phyloP scores from a whole-genome alignment of 257 asterid genomes.

The Avicennia marina region DNA sequence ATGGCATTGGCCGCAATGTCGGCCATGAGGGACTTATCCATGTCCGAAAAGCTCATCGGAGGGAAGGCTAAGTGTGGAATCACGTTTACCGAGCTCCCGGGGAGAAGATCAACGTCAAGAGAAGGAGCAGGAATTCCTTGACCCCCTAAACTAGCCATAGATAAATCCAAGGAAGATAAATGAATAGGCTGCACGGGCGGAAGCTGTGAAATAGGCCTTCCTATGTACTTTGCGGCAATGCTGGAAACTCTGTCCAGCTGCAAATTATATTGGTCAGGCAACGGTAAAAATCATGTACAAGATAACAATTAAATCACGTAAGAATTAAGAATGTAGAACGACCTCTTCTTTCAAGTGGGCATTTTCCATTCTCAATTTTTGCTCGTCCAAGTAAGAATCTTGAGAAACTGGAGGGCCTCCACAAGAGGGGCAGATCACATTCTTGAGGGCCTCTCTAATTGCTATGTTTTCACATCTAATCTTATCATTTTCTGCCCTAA shows the following conservation, averaged over 20 bases:
- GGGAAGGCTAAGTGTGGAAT: conserved; percentile 32
- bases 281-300: too few species aligned
- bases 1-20: conserved; percentile 71
- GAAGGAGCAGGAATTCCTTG: conserved; percentile 65
- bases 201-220: conserved; percentile 90
- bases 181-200: conserved; percentile 89
- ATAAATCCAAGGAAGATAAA: conserved; percentile 76
- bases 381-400: conserved; percentile 78
- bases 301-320: too few species aligned
- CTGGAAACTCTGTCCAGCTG: conserved; percentile 89
- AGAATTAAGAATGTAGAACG: too few species aligned
- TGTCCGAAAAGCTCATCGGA: conserved; percentile 49
- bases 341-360: conserved; percentile 85
- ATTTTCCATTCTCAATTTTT: conserved; percentile 67
- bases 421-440: conserved; percentile 83
- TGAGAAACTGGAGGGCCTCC: conserved; percentile 84
- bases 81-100: conserved; percentile 45
- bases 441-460: conserved; percentile 75
- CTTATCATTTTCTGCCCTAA: conserved; percentile 72
- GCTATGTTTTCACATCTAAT: conserved; percentile 83
- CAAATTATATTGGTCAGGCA: conserved; percentile 11
- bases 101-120: conserved; percentile 82
- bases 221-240: conserved; percentile 91
- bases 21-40: conserved; percentile 84
- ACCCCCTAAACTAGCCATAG: conserved; percentile 68